Conservation (phyloP, 768 basidiomycete genomes). For the Lyophyllum atratum region DNA sequence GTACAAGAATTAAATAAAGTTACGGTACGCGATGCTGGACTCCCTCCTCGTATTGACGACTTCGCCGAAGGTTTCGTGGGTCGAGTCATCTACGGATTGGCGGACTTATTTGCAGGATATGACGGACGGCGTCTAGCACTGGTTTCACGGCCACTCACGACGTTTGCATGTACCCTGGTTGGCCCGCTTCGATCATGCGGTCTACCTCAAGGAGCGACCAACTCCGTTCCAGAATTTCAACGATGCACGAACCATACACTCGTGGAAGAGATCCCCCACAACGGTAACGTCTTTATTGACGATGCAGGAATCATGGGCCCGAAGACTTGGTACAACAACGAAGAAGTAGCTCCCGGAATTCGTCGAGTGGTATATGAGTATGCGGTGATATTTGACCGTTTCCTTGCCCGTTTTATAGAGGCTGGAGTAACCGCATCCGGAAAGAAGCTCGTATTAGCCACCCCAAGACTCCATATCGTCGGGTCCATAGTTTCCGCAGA, state of each 20-base stretch:
- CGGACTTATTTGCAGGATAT: slow-evolving; percentile 34
- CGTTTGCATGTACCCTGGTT: slow-evolving; percentile 27
- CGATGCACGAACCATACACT: slow-evolving; percentile 15
- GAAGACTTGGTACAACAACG: slow-evolving; percentile 7
- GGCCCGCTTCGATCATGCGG: slow-evolving; percentile 22
- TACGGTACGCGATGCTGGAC: slow-evolving; percentile 23
- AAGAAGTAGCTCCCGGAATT: slow-evolving; percentile 22
- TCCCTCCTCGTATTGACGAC: slow-evolving; percentile 25
- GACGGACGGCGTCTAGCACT: slow-evolving; percentile 27
- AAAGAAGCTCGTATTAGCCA: slow-evolving; percentile 24
- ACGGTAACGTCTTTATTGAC: slow-evolving; percentile 20
- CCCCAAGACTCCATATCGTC: slow-evolving; percentile 24
- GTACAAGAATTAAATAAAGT: slow-evolving; percentile 35
- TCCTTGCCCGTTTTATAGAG: slow-evolving; percentile 20
- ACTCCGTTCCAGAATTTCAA: slow-evolving; percentile 36
- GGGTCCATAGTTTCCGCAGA: slow-evolving; percentile 27
- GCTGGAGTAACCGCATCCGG: slow-evolving; percentile 35
- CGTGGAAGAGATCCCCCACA: slow-evolving; percentile 11
- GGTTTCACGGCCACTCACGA: slow-evolving; percentile 31
- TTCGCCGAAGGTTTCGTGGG: slow-evolving; percentile 27
- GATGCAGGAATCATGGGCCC: slow-evolving; percentile 21
- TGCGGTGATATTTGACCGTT: slow-evolving; percentile 18
- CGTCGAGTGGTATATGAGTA: slow-evolving; percentile 30
- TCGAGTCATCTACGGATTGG: slow-evolving; percentile 21
- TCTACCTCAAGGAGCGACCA: slow-evolving; percentile 35